Conservation (phyloP, 2,329 filamentous ascomycete genomes). For the Penicillium paneum region DNA sequence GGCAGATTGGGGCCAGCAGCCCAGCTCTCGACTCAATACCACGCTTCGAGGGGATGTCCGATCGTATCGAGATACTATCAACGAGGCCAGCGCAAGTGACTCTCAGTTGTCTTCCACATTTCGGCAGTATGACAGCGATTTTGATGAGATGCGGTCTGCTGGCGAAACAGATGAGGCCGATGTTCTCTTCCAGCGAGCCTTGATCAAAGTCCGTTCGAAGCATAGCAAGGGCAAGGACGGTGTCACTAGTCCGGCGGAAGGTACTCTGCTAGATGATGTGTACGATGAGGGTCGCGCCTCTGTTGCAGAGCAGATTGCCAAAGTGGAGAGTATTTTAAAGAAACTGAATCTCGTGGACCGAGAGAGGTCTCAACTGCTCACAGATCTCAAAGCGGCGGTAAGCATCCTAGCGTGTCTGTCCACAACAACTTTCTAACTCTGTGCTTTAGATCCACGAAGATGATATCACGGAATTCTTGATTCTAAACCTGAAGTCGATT, state of each 20-base stretch:
- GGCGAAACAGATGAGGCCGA: slow-evolving; percentile 84
- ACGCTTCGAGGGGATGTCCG: slow-evolving; percentile 83
- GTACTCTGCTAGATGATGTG: slow-evolving; percentile 84
- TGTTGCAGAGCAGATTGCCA: slow-evolving; percentile 83
- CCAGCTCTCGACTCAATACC: slow-evolving; percentile 81
- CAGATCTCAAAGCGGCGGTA: slow-evolving; percentile 97
- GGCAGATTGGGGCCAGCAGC: slow-evolving; percentile 93
- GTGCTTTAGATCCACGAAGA: slow-evolving; percentile 76
- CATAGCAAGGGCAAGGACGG: slow-evolving; percentile 59
- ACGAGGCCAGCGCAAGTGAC: slow-evolving; percentile 85
- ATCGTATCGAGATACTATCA: slow-evolving; percentile 82
- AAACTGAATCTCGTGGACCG: slow-evolving; percentile 90
- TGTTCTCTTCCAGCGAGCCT: slow-evolving; percentile 79
- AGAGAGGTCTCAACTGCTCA: slow-evolving; percentile 85
- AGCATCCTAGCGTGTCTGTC: slow-evolving; percentile 20
- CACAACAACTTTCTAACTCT: slow-evolving; percentile 1
- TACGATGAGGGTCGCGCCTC: slow-evolving; percentile 77
- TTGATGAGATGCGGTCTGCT: slow-evolving; percentile 91
- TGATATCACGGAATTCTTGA: slow-evolving; percentile 95
- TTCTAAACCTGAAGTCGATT: slow-evolving; percentile 96
- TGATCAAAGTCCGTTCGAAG: slow-evolving; percentile 69
- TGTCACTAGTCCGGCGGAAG: slow-evolving; percentile 63
- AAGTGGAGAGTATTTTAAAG: slow-evolving; percentile 84
- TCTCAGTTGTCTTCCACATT: slow-evolving; percentile 77
- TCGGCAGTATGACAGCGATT: slow-evolving; percentile 79